Conservation (phyloP, 345 rosid species). For the Cochlearia excelsa region DNA sequence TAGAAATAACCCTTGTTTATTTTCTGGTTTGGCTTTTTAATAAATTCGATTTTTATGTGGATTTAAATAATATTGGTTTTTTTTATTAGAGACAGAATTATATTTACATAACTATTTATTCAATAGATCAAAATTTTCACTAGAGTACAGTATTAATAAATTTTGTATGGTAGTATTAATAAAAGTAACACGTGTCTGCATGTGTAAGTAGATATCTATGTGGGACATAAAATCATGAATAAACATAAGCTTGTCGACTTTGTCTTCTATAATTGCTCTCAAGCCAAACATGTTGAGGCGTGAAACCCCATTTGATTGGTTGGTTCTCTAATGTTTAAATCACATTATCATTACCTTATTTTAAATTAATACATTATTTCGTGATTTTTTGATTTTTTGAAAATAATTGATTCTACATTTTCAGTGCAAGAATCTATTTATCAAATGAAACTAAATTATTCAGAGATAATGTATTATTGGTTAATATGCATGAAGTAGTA, state of each 20-base stretch:
- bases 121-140: too few species aligned
- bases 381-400: too few species aligned
- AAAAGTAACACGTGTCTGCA: constrained; percentile 22
- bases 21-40: neutral
- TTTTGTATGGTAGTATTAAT: too few species aligned
- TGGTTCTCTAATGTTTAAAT: constrained; percentile 16
- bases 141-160: too few species aligned
- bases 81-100: too few species aligned
- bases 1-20: constrained; percentile 11
- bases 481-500: constrained; percentile 3
- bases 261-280: constrained; percentile 32
- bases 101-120: too few species aligned
- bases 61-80: too few species aligned
- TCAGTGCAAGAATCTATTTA: too few species aligned
- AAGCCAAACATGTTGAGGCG: constrained; percentile 32
- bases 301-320: constrained; percentile 32
- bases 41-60: too few species aligned
- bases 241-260: constrained; percentile 22
- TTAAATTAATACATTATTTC: too few species aligned
- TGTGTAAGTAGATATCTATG: constrained; percentile 25
- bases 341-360: constrained; percentile 1
- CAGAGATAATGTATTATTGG: neutral
- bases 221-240: constrained; percentile 28
- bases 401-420: too few species aligned
- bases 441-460: too few species aligned